phyloP scores from a whole-genome alignment of 495 filamentous ascomycete species.

The Polyplosphaeria fusca region DNA sequence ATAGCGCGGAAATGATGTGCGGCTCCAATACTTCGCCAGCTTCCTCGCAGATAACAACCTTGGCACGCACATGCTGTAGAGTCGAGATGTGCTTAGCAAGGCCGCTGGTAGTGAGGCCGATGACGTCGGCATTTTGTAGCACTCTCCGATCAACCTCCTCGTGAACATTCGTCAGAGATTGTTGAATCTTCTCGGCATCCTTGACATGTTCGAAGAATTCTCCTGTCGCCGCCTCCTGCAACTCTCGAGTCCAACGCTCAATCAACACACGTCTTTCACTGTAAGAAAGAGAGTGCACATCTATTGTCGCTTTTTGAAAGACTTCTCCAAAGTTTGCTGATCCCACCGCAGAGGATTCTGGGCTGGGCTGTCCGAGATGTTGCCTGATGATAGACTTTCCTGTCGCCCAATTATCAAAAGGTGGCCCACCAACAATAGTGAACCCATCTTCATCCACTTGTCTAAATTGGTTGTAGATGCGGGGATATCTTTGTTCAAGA shows the following conservation, averaged over 20 bases:
- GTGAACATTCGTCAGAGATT: not conserved
- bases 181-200: not conserved
- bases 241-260: not conserved
- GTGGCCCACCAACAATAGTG: not conserved
- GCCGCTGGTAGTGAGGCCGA: slow-evolving; percentile 74
- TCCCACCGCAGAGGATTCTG: too few species aligned
- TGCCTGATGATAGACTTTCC: too few species aligned
- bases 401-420: slow-evolving; percentile 3
- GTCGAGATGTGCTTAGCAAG: slow-evolving; percentile 63
- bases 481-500: not conserved
- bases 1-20: slow-evolving; percentile 63
- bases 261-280: not conserved
- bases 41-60: slow-evolving; percentile 74
- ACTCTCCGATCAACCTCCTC: slow-evolving; percentile 48
- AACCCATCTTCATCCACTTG: slow-evolving; percentile 2
- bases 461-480: not conserved
- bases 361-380: too few species aligned
- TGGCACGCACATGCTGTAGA: slow-evolving; percentile 57
- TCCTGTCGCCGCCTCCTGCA: not conserved
- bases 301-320: not conserved
- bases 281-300: not conserved
- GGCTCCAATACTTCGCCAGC: slow-evolving; percentile 75
- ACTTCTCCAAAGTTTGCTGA: not conserved
- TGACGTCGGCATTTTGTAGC: slow-evolving; percentile 55
- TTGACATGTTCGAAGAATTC: not conserved